Evolutionary conservation across 306 rosid genomes (phyloP), one percentile per base, ranked within the genome.

Genomic region (Castanea mollissima): DNA sequence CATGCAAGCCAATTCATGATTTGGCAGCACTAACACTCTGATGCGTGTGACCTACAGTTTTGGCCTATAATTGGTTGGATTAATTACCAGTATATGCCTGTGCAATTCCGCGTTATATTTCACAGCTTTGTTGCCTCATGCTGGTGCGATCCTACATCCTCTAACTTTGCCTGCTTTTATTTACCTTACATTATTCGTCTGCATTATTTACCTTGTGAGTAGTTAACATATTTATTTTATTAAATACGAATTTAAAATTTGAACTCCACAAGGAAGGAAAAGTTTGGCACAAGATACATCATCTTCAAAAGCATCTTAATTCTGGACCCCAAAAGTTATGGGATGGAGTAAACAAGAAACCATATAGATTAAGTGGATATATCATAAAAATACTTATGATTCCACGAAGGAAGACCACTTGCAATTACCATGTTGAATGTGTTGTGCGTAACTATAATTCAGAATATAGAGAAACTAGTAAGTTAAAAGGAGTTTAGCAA

Each of bases 61-160:
- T 92, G 97, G 97, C 98, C 98, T 14, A 75, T 94, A 9, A 97
- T 94, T 83, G 93, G 91, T 68, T 92, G 97, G 98, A 81, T 94
- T 82, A 94, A 92, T 88, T 94, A 94, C 91, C 97, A 89, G 81
- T 94, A 91, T 71, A 90, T 94, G 91, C 98, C 98, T 54, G 23
- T 76, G 81, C 97, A 94, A 80, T 80, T 92, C 55, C 93, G 97
- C 4, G 99, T 92, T 82, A 15, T 92, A 78, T 94, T 94, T 85
- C 97, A 90, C 80, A 92, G 91, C 80, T 82, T 81, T 23, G 84
- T 84, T 73, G 97, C 82, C 77, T 76, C 99, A 0, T 94, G 95
- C 95, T 92, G 98, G 99, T 94, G 60, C 75, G 86, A 73, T 83
- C 55, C 35, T 71, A 23, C 70, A 38, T 74, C 81, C 80, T 75